Base-by-base conservation (phyloP, 2,329 filamentous ascomycete genomes). In the Graphilbum ipis-grandicollis region DNA sequence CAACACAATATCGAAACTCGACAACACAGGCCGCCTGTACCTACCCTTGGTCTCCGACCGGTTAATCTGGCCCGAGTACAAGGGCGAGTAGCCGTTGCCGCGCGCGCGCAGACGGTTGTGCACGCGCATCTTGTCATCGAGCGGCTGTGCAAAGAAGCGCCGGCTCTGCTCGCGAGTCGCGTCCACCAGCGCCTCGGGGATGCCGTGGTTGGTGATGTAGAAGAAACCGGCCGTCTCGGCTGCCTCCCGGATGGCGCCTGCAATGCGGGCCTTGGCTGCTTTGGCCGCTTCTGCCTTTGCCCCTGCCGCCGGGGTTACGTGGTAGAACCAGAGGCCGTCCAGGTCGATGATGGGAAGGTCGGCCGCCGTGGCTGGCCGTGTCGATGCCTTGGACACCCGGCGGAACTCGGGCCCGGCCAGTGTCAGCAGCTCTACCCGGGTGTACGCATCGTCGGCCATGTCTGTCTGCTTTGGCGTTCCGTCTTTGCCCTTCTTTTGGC, bases 281-380 rank as follows among this genome's bases (percentile, higher is more conserved):
- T 55, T 49, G 0, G 30, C 17, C 18, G 38, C 39, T 26, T 13
- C 14, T 13, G 10, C 9, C 5, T 15, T 13, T 12, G 15, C 10
- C 6, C 13, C 4, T 19, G 0, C 49, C 44, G 0, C 57, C 35
- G 1, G 55, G 49, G 2, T 48, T n/a, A n/a, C n/a, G 2, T 48
- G 36, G 35, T 57, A 55, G 37, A 63, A 58, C 39, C 58, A 56
- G 37, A 53, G 44, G 12, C 50, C 47, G 0, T 56, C 54, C 7
- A 71, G 49, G 44, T 72, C 65, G 36, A 73, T 66, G 31, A 72
- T 47, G 3, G 68, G 68, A 12, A 72, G 66, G 47, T 72, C 63
- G 9, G 52, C 52, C 0, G 50, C 42, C 1, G 47, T 44, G 3
- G 57, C 57, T 34, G 57, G 51, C 21, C 59, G 56, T 5, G 55